Percentiles rank a stretch among this genome's conserved stretches.
These are phyloP conservation scores for Sungouiozyma intestinalis DNA, from an alignment of 805 yeast genomes.

Conservation along the genomic window DNA sequence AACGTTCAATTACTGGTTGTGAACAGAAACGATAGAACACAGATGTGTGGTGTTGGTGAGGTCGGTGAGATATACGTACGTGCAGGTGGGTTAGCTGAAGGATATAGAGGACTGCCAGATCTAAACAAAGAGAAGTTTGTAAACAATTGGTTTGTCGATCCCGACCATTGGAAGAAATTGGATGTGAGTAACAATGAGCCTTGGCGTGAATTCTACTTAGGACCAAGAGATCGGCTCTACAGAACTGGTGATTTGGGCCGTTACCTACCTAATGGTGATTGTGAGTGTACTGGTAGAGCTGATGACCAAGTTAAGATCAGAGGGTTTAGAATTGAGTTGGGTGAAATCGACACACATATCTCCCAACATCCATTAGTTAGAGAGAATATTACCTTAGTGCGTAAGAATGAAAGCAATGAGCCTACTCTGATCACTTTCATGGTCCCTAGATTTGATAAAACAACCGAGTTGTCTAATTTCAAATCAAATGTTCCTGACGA, in stretches of 20 bases:
- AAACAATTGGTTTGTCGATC: slow-evolving; percentile 79
- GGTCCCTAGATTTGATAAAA: slow-evolving; percentile 63
- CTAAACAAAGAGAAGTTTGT: slow-evolving; percentile 80
- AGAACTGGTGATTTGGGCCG: slow-evolving; percentile 97
- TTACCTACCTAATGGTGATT: slow-evolving; percentile 92
- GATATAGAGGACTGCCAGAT: slow-evolving; percentile 87
- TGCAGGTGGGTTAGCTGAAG: slow-evolving; percentile 96
- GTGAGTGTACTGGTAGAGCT: slow-evolving; percentile 97
- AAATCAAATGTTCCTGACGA: slow-evolving; percentile 36
- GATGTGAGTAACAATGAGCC: slow-evolving; percentile 41
- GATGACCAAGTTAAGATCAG: slow-evolving; percentile 98
- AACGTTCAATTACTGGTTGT: slow-evolving; percentile 92
- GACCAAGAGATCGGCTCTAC: slow-evolving; percentile 92
- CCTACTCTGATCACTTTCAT: slow-evolving; percentile 84
- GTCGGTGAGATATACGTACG: slow-evolving; percentile 97
- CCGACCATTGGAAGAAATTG: slow-evolving; percentile 47
- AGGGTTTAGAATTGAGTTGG: slow-evolving; percentile 96
- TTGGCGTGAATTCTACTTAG: slow-evolving; percentile 79
- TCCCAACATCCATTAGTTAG: slow-evolving; percentile 89
- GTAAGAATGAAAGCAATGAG: slow-evolving; percentile 87
- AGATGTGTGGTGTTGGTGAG: slow-evolving; percentile 96
- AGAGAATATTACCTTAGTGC: slow-evolving; percentile 85
- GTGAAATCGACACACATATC: slow-evolving; percentile 95
- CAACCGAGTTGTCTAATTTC: slow-evolving; percentile 35
- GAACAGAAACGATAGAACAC: slow-evolving; percentile 77